A percentile compares a stretch with the other conserved stretches of the same genome.
Conservation (phyloP, 2,329 filamentous ascomycete species). For the Fusarium graminum region DNA sequence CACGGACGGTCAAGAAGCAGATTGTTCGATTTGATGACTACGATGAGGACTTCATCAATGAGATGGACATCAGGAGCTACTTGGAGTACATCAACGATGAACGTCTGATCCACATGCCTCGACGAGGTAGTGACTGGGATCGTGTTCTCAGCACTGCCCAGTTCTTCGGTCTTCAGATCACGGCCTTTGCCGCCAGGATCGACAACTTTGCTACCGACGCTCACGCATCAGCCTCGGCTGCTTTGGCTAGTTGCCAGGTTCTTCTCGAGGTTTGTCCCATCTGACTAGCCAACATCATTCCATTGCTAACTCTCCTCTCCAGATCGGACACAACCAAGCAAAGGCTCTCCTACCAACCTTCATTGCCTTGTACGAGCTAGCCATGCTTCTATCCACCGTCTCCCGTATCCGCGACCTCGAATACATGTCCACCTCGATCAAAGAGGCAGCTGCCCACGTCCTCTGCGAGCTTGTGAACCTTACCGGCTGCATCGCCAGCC, state of each 20-base stretch:
- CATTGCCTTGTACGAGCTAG: constrained; percentile 56
- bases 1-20: constrained; percentile 32
- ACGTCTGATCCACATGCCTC: constrained; percentile 58
- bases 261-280: constrained; percentile 53
- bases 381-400: constrained; percentile 54
- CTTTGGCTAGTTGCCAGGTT: constrained; percentile 55
- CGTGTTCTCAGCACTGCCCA: constrained; percentile 57
- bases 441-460: constrained; percentile 51
- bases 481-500: constrained; percentile 52
- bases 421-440: constrained; percentile 50
- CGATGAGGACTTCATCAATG: constrained; percentile 37
- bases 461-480: constrained; percentile 55
- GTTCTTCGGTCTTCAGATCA: constrained; percentile 58
- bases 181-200: constrained; percentile 53
- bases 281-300: fast-evolving
- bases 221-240: constrained; percentile 47
- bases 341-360: constrained; percentile 57
- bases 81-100: constrained; percentile 56
- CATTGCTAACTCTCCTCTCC: background rate
- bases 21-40: constrained; percentile 42
- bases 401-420: constrained; percentile 56
- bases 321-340: constrained; percentile 57
- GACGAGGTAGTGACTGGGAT: constrained; percentile 58
- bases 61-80: constrained; percentile 48
- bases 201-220: constrained; percentile 45